These are phyloP conservation scores for Russula vinacea DNA, from an alignment of 768 basidiomycete species.

Conservation along the genomic window DNA sequence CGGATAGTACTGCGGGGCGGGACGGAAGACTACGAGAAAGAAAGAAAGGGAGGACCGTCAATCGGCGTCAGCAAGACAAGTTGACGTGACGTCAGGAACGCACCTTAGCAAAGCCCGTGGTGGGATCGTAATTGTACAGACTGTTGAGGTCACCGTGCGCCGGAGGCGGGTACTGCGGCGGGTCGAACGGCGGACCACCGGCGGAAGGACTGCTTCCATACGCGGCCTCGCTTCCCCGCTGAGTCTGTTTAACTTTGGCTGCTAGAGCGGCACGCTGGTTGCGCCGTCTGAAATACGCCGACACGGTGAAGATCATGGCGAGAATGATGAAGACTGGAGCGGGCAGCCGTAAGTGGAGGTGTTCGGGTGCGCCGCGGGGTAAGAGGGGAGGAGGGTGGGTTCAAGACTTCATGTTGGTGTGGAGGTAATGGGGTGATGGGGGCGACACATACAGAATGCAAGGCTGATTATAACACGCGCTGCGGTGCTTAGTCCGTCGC, in stretches of 20 bases:
- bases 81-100: not conserved
- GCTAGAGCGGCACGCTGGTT: constrained; percentile 1
- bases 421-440: too few species aligned
- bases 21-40: not conserved
- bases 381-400: too few species aligned
- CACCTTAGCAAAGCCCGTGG: constrained; percentile 13
- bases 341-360: too few species aligned
- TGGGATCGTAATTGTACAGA: not conserved
- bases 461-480: constrained; percentile 3
- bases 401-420: too few species aligned
- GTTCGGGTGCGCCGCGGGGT: too few species aligned
- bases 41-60: too few species aligned
- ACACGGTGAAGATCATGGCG: not conserved
- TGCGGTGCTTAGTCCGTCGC: constrained; percentile 3
- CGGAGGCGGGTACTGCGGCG: constrained; percentile 18
- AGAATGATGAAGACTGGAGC: constrained; percentile 1
- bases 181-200: not conserved
- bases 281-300: not conserved
- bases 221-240: too few species aligned
- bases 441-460: constrained; percentile 2
- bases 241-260: not conserved
- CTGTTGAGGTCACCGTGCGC: not conserved
- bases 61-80: not conserved
- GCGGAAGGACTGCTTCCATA: not conserved
- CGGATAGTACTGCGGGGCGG: constrained; percentile 13